These are phyloP conservation scores for Exophiala mesophila DNA, from an alignment of 2,329 filamentous ascomycete species.

Conservation along the genomic window DNA sequence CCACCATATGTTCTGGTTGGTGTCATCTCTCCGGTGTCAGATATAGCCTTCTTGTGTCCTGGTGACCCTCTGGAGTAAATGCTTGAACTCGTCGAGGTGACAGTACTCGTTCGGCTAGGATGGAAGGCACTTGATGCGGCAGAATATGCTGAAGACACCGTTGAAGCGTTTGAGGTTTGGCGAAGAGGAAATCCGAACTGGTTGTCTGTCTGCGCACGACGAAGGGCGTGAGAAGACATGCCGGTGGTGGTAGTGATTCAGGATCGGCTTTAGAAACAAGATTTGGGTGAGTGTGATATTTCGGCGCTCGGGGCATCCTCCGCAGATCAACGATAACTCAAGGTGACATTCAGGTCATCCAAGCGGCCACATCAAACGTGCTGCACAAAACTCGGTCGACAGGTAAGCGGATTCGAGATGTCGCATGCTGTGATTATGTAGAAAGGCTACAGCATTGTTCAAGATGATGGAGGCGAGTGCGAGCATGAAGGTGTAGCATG, in stretches of 20 bases:
- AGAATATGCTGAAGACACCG: constrained; percentile 50
- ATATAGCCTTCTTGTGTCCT: constrained; percentile 69
- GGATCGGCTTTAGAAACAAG: neutral
- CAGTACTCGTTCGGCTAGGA: constrained; percentile 61
- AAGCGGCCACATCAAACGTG: neutral
- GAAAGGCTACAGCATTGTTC: neutral
- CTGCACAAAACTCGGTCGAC: neutral
- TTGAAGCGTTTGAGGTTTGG: constrained; percentile 53
- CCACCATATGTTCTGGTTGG: constrained; percentile 44
- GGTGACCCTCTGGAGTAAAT: constrained; percentile 41
- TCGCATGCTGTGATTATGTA: neutral
- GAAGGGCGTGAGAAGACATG: constrained; percentile 24
- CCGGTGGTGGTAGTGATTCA: constrained; percentile 4
- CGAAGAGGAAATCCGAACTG: constrained; percentile 35
- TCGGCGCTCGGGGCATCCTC: constrained; percentile 1
- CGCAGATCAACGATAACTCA: neutral
- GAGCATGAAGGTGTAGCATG: too few species aligned
- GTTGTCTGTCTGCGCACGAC: constrained; percentile 22
- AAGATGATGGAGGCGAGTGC: neutral
- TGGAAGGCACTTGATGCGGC: constrained; percentile 44
- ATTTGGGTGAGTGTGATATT: neutral
- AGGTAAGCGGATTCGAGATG: neutral
- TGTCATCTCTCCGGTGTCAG: constrained; percentile 60
- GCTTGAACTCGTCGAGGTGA: constrained; percentile 68
- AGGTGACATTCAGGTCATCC: neutral